Evolutionary conservation across 208 protist genomes (phyloP).

Genomic region (Acanthamoeba sp.): DNA sequence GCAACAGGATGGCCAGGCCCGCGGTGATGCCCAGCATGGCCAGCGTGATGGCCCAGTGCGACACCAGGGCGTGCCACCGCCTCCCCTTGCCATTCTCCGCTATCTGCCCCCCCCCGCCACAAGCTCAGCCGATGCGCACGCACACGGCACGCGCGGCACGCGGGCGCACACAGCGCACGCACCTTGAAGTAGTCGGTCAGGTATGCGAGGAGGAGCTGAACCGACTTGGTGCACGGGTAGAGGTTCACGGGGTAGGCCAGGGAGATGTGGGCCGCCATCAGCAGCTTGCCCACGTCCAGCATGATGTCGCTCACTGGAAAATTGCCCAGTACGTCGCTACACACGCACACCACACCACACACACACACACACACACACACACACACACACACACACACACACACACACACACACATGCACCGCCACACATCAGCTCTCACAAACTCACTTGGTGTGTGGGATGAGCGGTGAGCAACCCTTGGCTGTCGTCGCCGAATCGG

Average conservation of each 20-base stretch:
- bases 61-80: background rate
- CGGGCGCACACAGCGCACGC: background rate
- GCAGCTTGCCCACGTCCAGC: constrained; percentile 65
- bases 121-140: too few relatives aligned
- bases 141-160: too few relatives aligned
- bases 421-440: too few relatives aligned
- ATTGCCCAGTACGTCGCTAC: constrained; percentile 10
- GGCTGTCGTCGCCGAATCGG: constrained; percentile 21
- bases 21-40: constrained; percentile 23
- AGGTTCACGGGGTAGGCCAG: constrained; percentile 69
- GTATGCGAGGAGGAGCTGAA: constrained; percentile 41
- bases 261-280: constrained; percentile 69
- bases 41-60: constrained; percentile 23
- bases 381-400: background rate
- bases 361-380: too few relatives aligned
- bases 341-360: background rate
- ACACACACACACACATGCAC: too few relatives aligned
- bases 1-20: constrained; percentile 36
- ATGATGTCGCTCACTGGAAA: constrained; percentile 43
- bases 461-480: background rate
- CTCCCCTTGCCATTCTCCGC: background rate
- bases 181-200: constrained; percentile 5
- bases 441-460: background rate
- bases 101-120: background rate
- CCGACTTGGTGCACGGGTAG: constrained; percentile 50